These are phyloP conservation scores for Talaromyces borbonicus DNA, from an alignment of 495 filamentous ascomycete species.

Conservation along the genomic window DNA sequence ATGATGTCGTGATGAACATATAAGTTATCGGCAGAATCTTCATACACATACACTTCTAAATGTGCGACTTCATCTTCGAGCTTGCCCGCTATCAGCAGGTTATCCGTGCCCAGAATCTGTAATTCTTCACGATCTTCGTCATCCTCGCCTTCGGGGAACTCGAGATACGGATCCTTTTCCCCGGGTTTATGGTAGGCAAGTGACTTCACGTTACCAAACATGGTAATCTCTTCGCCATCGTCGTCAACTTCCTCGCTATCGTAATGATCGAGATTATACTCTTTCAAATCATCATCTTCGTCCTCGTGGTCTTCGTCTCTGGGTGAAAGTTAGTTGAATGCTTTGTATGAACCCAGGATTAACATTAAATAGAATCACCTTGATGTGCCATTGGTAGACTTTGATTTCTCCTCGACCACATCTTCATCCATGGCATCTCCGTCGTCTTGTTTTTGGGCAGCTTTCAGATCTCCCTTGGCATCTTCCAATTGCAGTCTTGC, in stretches of 20 bases:
- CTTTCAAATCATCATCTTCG: slow-evolving; percentile 81
- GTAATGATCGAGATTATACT: slow-evolving; percentile 94
- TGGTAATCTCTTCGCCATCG: slow-evolving; percentile 61
- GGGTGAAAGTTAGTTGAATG: background rate
- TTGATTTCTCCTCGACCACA: slow-evolving; percentile 11
- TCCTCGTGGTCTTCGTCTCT: slow-evolving; percentile 19
- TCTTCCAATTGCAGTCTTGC: slow-evolving; percentile 89
- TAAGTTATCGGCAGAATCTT: slow-evolving; percentile 86
- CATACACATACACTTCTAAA: slow-evolving; percentile 95
- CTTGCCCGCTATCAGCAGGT: slow-evolving; percentile 82
- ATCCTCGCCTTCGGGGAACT: slow-evolving; percentile 60
- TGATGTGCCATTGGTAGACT: background rate
- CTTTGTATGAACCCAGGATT: background rate
- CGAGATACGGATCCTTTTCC: slow-evolving; percentile 93
- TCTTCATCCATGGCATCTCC: slow-evolving; percentile 23
- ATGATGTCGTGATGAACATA: slow-evolving; percentile 99
- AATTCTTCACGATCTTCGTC: slow-evolving; percentile 90
- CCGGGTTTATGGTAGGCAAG: slow-evolving; percentile 89
- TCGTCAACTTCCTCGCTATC: slow-evolving; percentile 68
- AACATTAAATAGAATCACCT: background rate
- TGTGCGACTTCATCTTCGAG: slow-evolving; percentile 95
- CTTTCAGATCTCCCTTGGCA: slow-evolving; percentile 73
- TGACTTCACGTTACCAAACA: slow-evolving; percentile 91
- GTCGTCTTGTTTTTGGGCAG: slow-evolving; percentile 38
- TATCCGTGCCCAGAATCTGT: slow-evolving; percentile 86